Base-by-base conservation (phyloP, 805 yeast genomes). In the Teunomyces kruisii region DNA sequence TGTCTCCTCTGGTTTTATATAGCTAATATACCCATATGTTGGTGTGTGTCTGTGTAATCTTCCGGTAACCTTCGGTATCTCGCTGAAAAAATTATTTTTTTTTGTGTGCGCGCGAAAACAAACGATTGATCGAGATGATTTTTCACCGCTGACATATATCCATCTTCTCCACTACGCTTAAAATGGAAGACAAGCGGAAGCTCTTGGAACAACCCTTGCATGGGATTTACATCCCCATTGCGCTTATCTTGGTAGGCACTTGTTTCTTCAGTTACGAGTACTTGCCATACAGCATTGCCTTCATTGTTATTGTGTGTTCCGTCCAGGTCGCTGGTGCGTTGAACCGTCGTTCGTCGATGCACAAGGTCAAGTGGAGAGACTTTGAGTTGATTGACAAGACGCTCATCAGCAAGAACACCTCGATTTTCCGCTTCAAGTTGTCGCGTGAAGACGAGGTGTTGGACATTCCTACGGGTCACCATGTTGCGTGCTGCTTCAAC, bases 341-440 rank as follows among this genome's bases (percentile, higher is more conserved):
- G 72, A 68, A 53, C 47, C 68, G 72, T 43, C 71, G 76, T 47
- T 58, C 64, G 15, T 72, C 83, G 5, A 57, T 85, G 38, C 75
- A 74, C 46, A 48, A 70, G 0, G 74, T 76, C 31, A 73, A 70
- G 46, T 87, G 88, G 83, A 78, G 75, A 40, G 74, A 79, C 12
- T 75, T 85, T 54, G 94, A 86, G 64, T 67, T 87, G 55, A 70
- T 80, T 27, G 94, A 87, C 54, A 86, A 83, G 65, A 87, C 92
- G 1, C 70, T 87, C 42, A 75, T 87, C 46, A 79, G 88, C 9
- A 83, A 76, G 55, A 83, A 86, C 64, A 66, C 84, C 6, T 90
- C 91, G 35, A 79, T 87, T 48, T 87, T 86, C 61, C 72, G 94
- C 47, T 87, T 87, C 68, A 80, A 80, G 56, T 68, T 87, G 55